Evolutionary conservation across 129 eudicot species (phyloP).

Genomic region (Flaveria sonorensis): DNA sequence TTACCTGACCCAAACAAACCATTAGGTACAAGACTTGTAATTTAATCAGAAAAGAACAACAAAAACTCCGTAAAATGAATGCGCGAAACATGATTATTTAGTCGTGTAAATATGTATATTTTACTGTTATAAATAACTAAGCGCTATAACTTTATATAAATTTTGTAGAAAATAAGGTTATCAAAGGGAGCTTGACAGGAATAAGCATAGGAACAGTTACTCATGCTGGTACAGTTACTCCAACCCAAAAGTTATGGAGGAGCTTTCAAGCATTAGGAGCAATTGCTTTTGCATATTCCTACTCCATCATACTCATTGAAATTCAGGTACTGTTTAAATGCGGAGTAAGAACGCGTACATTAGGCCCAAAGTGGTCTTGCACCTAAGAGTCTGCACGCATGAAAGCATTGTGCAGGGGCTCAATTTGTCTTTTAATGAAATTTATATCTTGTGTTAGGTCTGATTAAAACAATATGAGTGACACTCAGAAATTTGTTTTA

Average conservation of each 20-base stretch:
- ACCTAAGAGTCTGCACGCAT: too few relatives aligned
- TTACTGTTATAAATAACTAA: background rate
- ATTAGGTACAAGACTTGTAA: background rate
- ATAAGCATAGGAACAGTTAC: conserved; percentile 60
- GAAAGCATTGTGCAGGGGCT: too few relatives aligned
- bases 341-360: too few relatives aligned
- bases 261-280: conserved; percentile 81
- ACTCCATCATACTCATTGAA: conserved; percentile 67
- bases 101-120: background rate
- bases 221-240: conserved; percentile 47
- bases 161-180: conserved; percentile 42
- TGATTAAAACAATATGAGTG: background rate
- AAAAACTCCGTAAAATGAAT: background rate
- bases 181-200: conserved; percentile 71
- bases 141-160: background rate
- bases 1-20: background rate
- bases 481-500: background rate
- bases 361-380: too few relatives aligned
- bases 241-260: conserved; percentile 70
- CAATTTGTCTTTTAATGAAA: too few relatives aligned
- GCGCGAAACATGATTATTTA: background rate
- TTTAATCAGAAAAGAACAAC: background rate
- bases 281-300: conserved; percentile 74
- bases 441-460: background rate
- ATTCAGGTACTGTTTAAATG: conserved; percentile 45